Percentiles rank a stretch among this genome's conserved stretches.
These are phyloP conservation scores for Citrus maxima DNA, from an alignment of 345 rosid genomes.

Conservation along the genomic window DNA sequence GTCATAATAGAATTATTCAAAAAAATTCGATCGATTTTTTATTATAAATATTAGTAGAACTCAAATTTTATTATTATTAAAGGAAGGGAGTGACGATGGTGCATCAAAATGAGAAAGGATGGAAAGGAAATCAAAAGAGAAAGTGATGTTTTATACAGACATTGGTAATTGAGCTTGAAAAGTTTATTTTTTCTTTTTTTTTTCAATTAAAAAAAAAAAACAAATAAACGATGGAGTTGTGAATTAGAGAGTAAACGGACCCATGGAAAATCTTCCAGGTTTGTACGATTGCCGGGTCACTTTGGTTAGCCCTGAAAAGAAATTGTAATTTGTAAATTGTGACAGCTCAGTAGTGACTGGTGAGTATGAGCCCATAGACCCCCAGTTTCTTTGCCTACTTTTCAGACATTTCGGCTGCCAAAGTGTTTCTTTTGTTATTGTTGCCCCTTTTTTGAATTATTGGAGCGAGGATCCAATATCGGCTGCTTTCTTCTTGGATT, in stretches of 20 bases:
- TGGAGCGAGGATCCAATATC: not conserved
- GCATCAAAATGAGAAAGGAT: not conserved
- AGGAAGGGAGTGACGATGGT: no score
- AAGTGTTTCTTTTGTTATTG: not conserved
- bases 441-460: not conserved
- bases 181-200: not conserved
- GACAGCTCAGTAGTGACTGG: not conserved
- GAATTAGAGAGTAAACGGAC: slow-evolving; percentile 8
- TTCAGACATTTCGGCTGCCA: slow-evolving; percentile 10
- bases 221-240: slow-evolving; percentile 11
- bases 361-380: not conserved
- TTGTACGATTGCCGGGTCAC: not conserved
- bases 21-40: no score
- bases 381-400: not conserved
- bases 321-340: no score
- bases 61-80: no score
- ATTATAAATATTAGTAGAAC: no score
- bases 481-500: no score
- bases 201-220: no score
- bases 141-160: not conserved
- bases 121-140: not conserved
- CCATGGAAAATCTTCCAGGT: not conserved
- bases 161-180: slow-evolving; percentile 40
- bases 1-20: no score
- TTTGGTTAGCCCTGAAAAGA: not conserved